Percentiles rank a stretch among this genome's conserved stretches.
These are phyloP conservation scores for Parafenestella ontariensis DNA, from an alignment of 2,329 filamentous ascomycete species.

Conservation along the genomic window DNA sequence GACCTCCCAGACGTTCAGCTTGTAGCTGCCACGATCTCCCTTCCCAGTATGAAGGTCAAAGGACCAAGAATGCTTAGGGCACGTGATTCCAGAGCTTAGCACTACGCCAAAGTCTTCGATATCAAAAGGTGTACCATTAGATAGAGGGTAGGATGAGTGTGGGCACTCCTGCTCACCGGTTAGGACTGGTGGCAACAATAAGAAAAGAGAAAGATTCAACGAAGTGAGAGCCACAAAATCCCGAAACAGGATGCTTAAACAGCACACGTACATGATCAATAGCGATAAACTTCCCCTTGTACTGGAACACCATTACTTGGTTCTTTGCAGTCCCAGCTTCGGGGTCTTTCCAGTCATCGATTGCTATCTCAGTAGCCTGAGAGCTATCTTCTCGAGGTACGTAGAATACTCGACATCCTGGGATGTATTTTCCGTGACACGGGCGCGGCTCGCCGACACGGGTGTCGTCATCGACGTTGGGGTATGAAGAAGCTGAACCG, in stretches of 20 bases:
- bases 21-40: conserved; percentile 68
- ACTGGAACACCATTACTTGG: conserved; percentile 71
- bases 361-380: conserved; percentile 19
- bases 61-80: conserved; percentile 74
- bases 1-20: conserved; percentile 69
- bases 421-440: conserved; percentile 16
- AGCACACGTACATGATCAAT: conserved; percentile 66
- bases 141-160: conserved; percentile 71
- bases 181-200: not conserved
- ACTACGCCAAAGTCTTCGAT: conserved; percentile 75
- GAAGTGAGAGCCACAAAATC: not conserved
- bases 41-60: conserved; percentile 72
- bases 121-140: conserved; percentile 68
- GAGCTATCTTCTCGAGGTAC: conserved; percentile 33
- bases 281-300: conserved; percentile 69
- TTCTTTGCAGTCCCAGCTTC: conserved; percentile 50
- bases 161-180: conserved; percentile 59
- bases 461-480: conserved; percentile 18
- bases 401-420: conserved; percentile 34
- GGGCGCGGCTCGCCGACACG: conserved; percentile 24
- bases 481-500: conserved; percentile 26
- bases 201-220: not conserved
- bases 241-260: not conserved
- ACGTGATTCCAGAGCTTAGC: conserved; percentile 68
- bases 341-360: conserved; percentile 37